Evolutionary conservation across 306 rosid species (phyloP).

Genomic region (Urtica urens): DNA sequence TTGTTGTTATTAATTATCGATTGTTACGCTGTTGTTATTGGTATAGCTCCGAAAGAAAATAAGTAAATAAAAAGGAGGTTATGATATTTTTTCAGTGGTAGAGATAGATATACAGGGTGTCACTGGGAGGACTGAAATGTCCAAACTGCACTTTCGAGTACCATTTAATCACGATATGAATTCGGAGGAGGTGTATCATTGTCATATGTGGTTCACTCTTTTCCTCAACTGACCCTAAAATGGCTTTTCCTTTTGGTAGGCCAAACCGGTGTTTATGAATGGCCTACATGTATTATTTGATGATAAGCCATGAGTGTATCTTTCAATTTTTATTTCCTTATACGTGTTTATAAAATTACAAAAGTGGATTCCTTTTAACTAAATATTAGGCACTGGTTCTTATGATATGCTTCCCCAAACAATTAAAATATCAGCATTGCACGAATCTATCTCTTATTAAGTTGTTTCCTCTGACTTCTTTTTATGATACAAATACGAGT

Average conservation of each 20-base stretch:
- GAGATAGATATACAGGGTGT: slow-evolving; percentile 2
- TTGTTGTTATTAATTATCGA: slow-evolving; percentile 10
- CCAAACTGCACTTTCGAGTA: not conserved
- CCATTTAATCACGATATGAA: slow-evolving; percentile 3
- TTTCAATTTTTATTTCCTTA: not conserved
- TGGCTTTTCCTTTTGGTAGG: not conserved
- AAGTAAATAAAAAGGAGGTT: not conserved
- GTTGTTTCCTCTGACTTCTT: not conserved
- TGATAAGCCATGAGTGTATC: not conserved
- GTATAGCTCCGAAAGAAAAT: not conserved
- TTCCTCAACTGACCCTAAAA: not conserved
- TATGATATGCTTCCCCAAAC: too few species aligned
- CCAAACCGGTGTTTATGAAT: too few species aligned
- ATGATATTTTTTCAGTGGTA: not conserved
- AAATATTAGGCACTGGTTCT: too few species aligned
- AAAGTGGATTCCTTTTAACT: too few species aligned
- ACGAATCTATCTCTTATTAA: not conserved
- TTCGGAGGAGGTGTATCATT: not conserved
- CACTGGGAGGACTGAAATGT: not conserved
- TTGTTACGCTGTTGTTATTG: not conserved
- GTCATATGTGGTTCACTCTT: not conserved
- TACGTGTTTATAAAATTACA: too few species aligned
- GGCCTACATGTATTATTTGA: not conserved
- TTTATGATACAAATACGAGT: not conserved
- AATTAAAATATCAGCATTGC: not conserved